Evolutionary conservation across 345 rosid genomes (phyloP).

Genomic region (Citrus glauca): DNA sequence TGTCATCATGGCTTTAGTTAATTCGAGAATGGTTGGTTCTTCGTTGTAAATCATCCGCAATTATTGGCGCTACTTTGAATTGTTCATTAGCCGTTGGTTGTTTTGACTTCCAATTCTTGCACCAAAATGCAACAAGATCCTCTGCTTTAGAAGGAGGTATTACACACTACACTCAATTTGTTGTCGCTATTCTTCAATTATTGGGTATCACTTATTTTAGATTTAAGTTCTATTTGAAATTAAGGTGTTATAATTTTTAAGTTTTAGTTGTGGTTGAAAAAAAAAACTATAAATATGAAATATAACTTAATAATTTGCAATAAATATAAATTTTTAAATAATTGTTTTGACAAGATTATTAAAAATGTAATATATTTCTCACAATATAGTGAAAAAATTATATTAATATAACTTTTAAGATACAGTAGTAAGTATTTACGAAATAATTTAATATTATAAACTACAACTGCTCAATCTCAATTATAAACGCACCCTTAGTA

Average conservation of each 20-base stretch:
- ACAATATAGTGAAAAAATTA: rapidly evolving
- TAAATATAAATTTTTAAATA: too few relatives aligned
- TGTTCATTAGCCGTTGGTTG: not conserved
- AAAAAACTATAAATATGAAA: rapidly evolving
- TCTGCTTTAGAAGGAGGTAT: not conserved
- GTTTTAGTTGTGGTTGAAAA: too few relatives aligned
- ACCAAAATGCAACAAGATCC: not conserved
- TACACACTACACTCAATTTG: not conserved
- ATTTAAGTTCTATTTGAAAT: rapidly evolving
- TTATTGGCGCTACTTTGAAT: not conserved
- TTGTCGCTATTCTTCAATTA: not conserved
- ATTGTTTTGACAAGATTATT: rapidly evolving
- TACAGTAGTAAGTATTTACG: rapidly evolving
- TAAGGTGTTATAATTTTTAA: too few relatives aligned
- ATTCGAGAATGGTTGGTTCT: slow-evolving; percentile 9
- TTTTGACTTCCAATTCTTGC: not conserved
- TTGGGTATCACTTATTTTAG: not conserved
- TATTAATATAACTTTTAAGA: rapidly evolving
- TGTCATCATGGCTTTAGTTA: not conserved
- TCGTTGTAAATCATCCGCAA: slow-evolving; percentile 2
- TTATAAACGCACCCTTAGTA: rapidly evolving
- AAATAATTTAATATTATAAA: too few relatives aligned
- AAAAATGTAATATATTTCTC: rapidly evolving
- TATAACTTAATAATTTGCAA: rapidly evolving
- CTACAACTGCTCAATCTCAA: rapidly evolving